Percentiles rank a stretch among this genome's conserved stretches.
phyloP scores from a whole-genome alignment of 2,329 filamentous ascomycete genomes.

The Metarhizium sp. region DNA sequence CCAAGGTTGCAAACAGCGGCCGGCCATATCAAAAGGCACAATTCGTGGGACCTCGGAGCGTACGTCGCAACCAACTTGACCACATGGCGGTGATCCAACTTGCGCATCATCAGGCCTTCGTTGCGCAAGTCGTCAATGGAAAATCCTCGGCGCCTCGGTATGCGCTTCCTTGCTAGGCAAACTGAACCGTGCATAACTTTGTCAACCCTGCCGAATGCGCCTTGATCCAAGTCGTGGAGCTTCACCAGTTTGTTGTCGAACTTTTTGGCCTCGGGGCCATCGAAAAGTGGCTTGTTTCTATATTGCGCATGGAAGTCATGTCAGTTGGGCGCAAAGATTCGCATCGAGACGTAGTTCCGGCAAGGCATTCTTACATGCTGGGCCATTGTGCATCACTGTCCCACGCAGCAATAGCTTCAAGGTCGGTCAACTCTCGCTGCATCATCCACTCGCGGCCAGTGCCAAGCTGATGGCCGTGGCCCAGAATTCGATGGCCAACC shows the following conservation, averaged over 20 bases:
- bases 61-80: conserved; percentile 39
- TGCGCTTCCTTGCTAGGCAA: conserved; percentile 35
- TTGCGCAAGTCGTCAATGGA: conserved; percentile 32
- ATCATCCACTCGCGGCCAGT: conserved; percentile 15
- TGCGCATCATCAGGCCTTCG: conserved; percentile 38
- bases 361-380: conserved; percentile 17
- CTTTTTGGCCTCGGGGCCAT: conserved; percentile 21
- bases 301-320: neutral
- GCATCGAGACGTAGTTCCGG: neutral
- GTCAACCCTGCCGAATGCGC: conserved; percentile 34
- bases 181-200: conserved; percentile 31
- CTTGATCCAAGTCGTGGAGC: conserved; percentile 29
- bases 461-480: conserved; percentile 8
- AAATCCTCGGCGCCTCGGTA: conserved; percentile 24
- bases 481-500: conserved; percentile 17
- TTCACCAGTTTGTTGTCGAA: conserved; percentile 23
- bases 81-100: conserved; percentile 37
- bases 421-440: conserved; percentile 21
- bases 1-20: conserved; percentile 36
- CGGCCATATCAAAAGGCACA: conserved; percentile 38
- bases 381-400: conserved; percentile 24
- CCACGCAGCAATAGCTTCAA: conserved; percentile 21
- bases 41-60: conserved; percentile 26
- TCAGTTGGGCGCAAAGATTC: neutral
- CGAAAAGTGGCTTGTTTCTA: conserved; percentile 21